These are phyloP conservation scores for Aspergillus hancockii DNA, from an alignment of 495 filamentous ascomycete species.

Conservation along the genomic window DNA sequence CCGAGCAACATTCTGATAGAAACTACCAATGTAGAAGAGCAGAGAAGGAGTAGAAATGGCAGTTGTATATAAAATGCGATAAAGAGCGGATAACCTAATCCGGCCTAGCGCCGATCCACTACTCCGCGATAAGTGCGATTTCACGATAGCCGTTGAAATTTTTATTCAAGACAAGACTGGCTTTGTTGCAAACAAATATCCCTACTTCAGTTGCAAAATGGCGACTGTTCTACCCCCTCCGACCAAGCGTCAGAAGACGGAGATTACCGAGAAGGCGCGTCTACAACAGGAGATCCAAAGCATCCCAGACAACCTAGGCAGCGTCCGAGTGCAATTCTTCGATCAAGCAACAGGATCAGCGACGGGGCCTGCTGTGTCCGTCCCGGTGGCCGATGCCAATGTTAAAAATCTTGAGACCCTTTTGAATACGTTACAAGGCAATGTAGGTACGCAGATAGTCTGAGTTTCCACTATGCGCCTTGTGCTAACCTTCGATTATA, in stretches of 20 bases:
- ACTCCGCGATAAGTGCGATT: constrained; percentile 24
- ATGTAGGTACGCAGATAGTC: constrained; percentile 55
- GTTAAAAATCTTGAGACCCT: constrained; percentile 88
- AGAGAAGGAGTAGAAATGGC: not conserved
- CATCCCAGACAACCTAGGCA: constrained; percentile 71
- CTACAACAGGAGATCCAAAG: constrained; percentile 76
- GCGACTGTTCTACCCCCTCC: constrained; percentile 87
- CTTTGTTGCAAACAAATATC: not conserved
- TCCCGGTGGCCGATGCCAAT: constrained; percentile 82
- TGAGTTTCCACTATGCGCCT: not conserved
- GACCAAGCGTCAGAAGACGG: constrained; percentile 83
- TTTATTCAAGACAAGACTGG: constrained; percentile 11
- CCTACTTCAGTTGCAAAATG: constrained; percentile 52
- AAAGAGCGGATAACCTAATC: constrained; percentile 21
- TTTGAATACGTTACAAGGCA: constrained; percentile 83
- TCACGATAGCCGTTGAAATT: constrained; percentile 16
- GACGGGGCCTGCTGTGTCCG: constrained; percentile 69
- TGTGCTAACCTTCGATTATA: constrained; percentile 34
- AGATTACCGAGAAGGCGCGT: constrained; percentile 67
- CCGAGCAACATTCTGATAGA: not conserved
- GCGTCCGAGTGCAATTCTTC: constrained; percentile 81
- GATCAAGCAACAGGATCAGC: constrained; percentile 75
- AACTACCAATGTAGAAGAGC: not conserved
- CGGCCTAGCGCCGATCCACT: constrained; percentile 23
- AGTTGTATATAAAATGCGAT: constrained; percentile 36